Base-by-base conservation (phyloP, 495 filamentous ascomycete genomes). In the Aspergillus affinis region DNA sequence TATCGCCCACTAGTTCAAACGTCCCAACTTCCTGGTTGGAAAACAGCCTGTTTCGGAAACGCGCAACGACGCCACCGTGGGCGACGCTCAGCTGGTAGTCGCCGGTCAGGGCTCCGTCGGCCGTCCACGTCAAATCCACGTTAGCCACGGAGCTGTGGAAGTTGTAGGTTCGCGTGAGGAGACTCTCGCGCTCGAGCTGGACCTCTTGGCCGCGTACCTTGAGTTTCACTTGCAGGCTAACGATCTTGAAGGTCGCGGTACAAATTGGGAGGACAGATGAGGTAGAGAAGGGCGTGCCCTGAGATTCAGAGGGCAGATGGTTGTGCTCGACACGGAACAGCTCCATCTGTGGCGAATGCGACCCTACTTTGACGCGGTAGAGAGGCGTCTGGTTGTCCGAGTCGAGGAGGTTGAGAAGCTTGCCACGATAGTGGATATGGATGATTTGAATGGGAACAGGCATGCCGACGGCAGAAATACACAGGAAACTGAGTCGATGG, bases 41-140 rank as follows among this genome's bases (percentile, higher is more conserved):
- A 36, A 61, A 61, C 15, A 56, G 9, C n/a, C 17, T n/a, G 20
- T 61, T 61, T 32, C 52, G 51, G 23, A 61, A 61, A 18, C 58
- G 51, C 20, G 44, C 30, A 19, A 61, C 2, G 13, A 61, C 58
- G 13, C 13, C n/a, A 21, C 51, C 41, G 9, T 48, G 44, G 2
- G 23, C 4, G 51, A 29, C 51, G 10, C 29, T 44, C 21, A 61
- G 51, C 36, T 55, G 20, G 53, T 46, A 61, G 48, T 61, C 47
- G 7, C 58, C 58, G 10, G 52, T 30, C 20, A 55, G n/a, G 3
- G 23, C 51, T 18, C 51, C 51, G 20, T 61, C 58, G 4, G 52
- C 26, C 30, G 49, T 29, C 58, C 58, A 61, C 1, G 23, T 46
- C n/a, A 61, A 18, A 8, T 26, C 32, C n/a, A 21, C 27, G 18